A percentile compares a stretch with the other conserved stretches of the same genome.
Evolutionary conservation across 2,329 filamentous ascomycete species (phyloP).

Genomic region (Aspergillus sp.): DNA sequence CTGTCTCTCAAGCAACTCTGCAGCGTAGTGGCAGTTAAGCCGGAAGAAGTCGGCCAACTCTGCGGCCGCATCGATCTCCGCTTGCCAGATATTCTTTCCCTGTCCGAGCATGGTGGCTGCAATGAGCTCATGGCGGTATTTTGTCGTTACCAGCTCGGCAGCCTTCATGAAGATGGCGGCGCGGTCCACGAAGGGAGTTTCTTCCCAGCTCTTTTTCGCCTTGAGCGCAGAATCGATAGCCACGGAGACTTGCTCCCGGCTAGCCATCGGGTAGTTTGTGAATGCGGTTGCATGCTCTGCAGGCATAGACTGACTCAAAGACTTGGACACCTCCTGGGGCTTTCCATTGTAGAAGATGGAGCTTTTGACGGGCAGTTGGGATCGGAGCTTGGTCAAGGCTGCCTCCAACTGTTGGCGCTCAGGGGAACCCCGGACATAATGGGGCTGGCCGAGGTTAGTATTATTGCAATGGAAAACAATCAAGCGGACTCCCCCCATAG

Average conservation of each 20-base stretch:
- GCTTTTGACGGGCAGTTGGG: constrained; percentile 33
- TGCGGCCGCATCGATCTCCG: constrained; percentile 89
- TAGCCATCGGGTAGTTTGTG: constrained; percentile 79
- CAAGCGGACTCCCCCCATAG: not conserved
- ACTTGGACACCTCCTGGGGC: constrained; percentile 20
- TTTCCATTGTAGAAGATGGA: constrained; percentile 28
- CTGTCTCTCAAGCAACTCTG: constrained; percentile 82
- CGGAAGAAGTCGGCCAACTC: constrained; percentile 87
- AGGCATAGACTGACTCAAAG: constrained; percentile 27
- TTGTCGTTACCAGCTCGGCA: constrained; percentile 79
- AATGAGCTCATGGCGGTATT: constrained; percentile 94
- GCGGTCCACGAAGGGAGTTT: constrained; percentile 79
- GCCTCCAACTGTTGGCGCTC: constrained; percentile 33
- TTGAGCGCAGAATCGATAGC: constrained; percentile 79
- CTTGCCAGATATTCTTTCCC: constrained; percentile 96
- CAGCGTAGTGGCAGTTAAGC: constrained; percentile 64
- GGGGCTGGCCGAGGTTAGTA: constrained; percentile 12
- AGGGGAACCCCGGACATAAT: constrained; percentile 27
- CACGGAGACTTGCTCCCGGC: constrained; percentile 65
- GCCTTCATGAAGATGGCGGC: constrained; percentile 92
- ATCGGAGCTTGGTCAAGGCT: constrained; percentile 29
- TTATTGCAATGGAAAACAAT: not conserved
- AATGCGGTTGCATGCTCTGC: constrained; percentile 53
- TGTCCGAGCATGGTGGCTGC: constrained; percentile 92
- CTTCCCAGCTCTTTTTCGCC: constrained; percentile 80